Evolutionary conservation across 129 eudicot genomes (phyloP).

Genomic region (Scalesia atractyloides): DNA sequence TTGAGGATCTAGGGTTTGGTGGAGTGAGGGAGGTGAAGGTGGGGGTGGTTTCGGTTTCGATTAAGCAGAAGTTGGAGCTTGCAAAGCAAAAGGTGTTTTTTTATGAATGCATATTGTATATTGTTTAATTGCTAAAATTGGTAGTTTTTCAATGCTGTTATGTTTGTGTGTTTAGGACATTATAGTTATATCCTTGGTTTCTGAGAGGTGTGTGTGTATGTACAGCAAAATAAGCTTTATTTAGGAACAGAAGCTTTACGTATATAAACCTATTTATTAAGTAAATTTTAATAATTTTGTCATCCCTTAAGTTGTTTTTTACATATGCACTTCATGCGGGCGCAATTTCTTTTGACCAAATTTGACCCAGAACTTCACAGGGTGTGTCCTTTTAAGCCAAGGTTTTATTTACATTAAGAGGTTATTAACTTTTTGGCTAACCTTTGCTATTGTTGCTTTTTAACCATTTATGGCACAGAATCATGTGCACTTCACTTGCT

Average conservation of each 20-base stretch:
- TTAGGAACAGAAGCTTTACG: too few relatives aligned
- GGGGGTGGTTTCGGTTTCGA: constrained; percentile 62
- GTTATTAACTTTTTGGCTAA: neutral
- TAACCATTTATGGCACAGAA: neutral
- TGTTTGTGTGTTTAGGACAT: neutral
- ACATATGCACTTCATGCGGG: too few relatives aligned
- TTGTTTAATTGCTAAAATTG: constrained; percentile 8
- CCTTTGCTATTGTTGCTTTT: neutral
- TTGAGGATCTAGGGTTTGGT: constrained; percentile 81
- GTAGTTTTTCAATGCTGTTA: neutral
- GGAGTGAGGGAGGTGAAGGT: constrained; percentile 51
- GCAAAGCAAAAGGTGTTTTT: constrained; percentile 77
- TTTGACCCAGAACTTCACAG: too few relatives aligned
- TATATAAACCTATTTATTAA: too few relatives aligned
- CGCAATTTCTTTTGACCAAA: too few relatives aligned
- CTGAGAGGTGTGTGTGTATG: too few relatives aligned
- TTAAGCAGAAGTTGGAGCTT: constrained; percentile 58
- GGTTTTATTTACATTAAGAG: neutral
- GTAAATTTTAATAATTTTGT: too few relatives aligned
- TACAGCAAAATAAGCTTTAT: too few relatives aligned
- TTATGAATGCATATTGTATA: too few relatives aligned
- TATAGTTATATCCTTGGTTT: neutral
- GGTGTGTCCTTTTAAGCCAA: too few relatives aligned
- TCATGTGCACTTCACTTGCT: neutral
- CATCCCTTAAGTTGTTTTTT: too few relatives aligned